Base-by-base conservation (phyloP, 2,329 filamentous ascomycete species). In the Pseudogymnoascus destructans region DNA sequence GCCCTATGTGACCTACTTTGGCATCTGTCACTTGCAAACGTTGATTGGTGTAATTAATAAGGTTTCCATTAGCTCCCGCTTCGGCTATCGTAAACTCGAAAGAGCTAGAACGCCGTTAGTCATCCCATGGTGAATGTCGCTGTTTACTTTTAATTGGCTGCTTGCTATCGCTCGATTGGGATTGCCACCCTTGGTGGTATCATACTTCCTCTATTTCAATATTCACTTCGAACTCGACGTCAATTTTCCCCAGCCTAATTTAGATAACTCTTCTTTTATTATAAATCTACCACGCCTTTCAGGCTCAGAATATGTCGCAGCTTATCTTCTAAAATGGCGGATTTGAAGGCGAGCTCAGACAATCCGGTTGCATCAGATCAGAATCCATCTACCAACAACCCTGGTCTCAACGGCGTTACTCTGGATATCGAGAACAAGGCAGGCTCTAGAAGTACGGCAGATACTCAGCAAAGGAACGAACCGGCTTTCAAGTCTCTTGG, bases 401-500 rank as follows among this genome's bases (percentile, higher is more conserved):
- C n/a, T 36, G 33, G 33, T 8, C 33, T 15, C 2, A 36, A 36
- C 33, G 33, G 33, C 33, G 7, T 8, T 15, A 9, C 40, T 13
- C 40, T 3, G 23, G 40, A 49, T 27, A 21, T 49, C 7, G 40
- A 49, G 23, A 21, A 49, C 11, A 49, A 49, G 5, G 40, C 40
- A 23, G 33, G 33, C 33, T 36, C 33, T 5, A 5, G 6, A 15
- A 23, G 19, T 23, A 21, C 17, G 40, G 5, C 8, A 49, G 40
- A 49, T 6, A 10, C 4, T 5, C 40, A n/a, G 17, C 40, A 13
- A 49, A 23, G 13, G 13, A 21, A 21, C 8, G 19, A 49, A 13
- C 23, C 40, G 17, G 23, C 13, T 6, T 49, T 49, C 23, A 68
- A 66, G 59, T 59, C 59, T 57, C 70, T 79, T 8, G 74, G 75